Percentiles rank a stretch among this genome's conserved stretches.
These are phyloP conservation scores for Avena atlantica DNA, from an alignment of 176 grass and related monocot species.

Conservation along the genomic window DNA sequence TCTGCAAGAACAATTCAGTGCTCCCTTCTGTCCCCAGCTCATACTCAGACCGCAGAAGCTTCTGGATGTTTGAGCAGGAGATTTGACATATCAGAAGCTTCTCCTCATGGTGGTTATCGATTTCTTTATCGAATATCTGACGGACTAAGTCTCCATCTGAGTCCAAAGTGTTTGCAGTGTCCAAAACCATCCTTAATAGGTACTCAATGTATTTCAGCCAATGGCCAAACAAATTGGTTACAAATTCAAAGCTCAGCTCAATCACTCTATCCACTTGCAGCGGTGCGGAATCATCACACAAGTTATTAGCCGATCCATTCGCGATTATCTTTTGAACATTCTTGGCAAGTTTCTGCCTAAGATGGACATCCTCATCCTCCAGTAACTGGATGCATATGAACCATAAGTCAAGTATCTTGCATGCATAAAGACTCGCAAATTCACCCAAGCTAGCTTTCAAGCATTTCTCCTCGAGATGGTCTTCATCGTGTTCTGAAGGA, in stretches of 20 bases:
- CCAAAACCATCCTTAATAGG: constrained; percentile 69
- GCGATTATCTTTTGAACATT: constrained; percentile 78
- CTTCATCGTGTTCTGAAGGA: constrained; percentile 49
- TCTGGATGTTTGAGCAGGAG: constrained; percentile 78
- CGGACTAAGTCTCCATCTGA: constrained; percentile 75
- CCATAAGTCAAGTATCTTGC: constrained; percentile 87
- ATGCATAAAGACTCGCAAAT: constrained; percentile 63
- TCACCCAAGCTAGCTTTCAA: constrained; percentile 47
- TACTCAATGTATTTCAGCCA: constrained; percentile 74
- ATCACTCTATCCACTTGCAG: constrained; percentile 94
- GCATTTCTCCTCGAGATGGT: constrained; percentile 51
- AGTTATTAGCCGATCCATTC: constrained; percentile 49
- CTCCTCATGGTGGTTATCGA: constrained; percentile 98
- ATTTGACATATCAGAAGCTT: constrained; percentile 94
- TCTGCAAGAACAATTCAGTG: constrained; percentile 53
- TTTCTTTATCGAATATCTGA: constrained; percentile 98
- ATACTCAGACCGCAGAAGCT: constrained; percentile 61
- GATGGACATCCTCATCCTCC: constrained; percentile 88
- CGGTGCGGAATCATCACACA: constrained; percentile 65
- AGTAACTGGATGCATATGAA: constrained; percentile 83
- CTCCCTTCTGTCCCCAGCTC: constrained; percentile 34
- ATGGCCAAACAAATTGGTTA: constrained; percentile 78
- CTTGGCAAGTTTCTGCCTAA: constrained; percentile 80
- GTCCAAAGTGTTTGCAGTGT: constrained; percentile 57
- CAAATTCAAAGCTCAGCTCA: constrained; percentile 79